Evolutionary conservation across 2,329 filamentous ascomycete genomes (phyloP).

Genomic region (Colletotrichum sp.): DNA sequence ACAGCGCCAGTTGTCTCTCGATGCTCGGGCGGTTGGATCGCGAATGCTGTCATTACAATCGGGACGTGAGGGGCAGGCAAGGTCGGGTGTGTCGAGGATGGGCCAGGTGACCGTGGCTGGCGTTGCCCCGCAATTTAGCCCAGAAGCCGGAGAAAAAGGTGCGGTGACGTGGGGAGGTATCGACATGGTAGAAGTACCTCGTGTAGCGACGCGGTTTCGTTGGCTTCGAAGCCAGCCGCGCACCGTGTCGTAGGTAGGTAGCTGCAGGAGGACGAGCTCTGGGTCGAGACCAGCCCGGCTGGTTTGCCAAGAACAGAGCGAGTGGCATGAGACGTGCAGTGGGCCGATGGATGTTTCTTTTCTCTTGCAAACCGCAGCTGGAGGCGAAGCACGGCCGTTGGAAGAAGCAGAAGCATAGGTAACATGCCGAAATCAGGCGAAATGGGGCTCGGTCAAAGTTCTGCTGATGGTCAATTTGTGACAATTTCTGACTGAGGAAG

Average conservation of each 20-base stretch:
- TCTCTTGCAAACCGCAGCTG: background rate
- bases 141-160: conserved; percentile 16
- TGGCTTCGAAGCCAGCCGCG: background rate
- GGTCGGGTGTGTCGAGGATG: background rate
- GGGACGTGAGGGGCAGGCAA: conserved; percentile 12
- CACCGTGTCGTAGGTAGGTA: background rate
- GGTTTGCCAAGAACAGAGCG: conserved; percentile 8
- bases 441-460: background rate
- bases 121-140: conserved; percentile 16
- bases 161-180: conserved; percentile 16
- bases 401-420: background rate
- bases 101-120: conserved; percentile 13
- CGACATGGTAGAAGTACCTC: conserved; percentile 9
- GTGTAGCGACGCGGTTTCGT: background rate
- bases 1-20: background rate
- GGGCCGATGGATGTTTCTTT: background rate
- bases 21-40: background rate
- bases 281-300: background rate
- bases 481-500: background rate
- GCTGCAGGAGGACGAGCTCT: background rate
- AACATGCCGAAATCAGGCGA: background rate
- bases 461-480: background rate
- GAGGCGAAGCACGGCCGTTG: background rate
- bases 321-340: conserved; percentile 8
- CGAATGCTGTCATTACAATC: conserved; percentile 3